Evolutionary conservation across 805 yeast genomes (phyloP), one percentile per base, ranked within the genome.

Genomic region (Candida morakotiae): DNA sequence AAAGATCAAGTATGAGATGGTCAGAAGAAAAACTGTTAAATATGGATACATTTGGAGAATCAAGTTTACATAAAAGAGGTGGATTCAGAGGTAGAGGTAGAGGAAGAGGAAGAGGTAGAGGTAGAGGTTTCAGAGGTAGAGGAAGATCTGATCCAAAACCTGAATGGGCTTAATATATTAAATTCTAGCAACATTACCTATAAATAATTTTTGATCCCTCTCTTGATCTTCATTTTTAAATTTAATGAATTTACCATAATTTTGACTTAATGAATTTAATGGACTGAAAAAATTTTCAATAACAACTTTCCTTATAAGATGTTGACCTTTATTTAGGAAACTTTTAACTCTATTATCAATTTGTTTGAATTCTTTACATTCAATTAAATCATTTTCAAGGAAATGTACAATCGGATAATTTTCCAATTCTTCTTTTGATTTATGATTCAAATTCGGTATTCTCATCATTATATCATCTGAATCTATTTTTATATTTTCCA

Each of bases 1-100:
- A 72, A 37, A 71, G 71, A 34, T 53, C 61, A 18, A 32, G 53
- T 24, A 67, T 78, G 76, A 73, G 79, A 52, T 82, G 94, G 80
- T 65, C 73, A 32, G 84, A 81, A 47, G 95, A 87, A 52, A 80
- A 82, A 43, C 63, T 63, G 32, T 71, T 85, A 53, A 87, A 87
- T 56, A 52, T 78, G 61, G 95, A 86, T 59, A 87, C 95, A 2
- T 87, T 87, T 61, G 95, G 96, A 16, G 83, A 84, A 60, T 62
- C 81, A 5, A 70, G 79, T 15, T 71, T 73, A 31, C 62, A 66
- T 39, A 53, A 73, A 33, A 69, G 75, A 11, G 45, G 63, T 26
- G 69, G 79, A 15, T 64, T 76, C 21, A 69, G 79, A 10, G 60
- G 78, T n/a, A 69, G 79, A 28, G 69, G 81, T 27, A 44, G 56